Evolutionary conservation across 2,329 filamentous ascomycete species (phyloP).

Genomic region (Sporothrix schenckii): DNA sequence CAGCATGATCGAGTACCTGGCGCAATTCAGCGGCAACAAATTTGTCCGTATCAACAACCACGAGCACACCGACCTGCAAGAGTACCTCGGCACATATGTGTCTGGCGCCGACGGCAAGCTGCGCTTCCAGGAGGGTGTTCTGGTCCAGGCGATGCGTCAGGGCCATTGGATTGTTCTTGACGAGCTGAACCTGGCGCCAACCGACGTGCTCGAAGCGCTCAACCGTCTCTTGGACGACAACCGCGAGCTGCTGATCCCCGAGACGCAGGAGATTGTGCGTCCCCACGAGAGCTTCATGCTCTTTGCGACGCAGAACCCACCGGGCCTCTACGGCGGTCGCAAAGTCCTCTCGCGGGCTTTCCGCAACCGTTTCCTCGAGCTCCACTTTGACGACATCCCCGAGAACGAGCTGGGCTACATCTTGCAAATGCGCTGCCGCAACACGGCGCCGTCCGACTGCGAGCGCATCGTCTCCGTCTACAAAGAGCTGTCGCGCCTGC

Average conservation of each 20-base stretch:
- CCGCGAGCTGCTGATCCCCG: constrained; percentile 89
- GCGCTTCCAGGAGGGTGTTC: constrained; percentile 86
- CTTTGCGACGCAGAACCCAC: constrained; percentile 96
- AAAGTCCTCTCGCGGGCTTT: constrained; percentile 94
- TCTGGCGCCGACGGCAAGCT: constrained; percentile 84
- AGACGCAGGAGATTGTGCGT: constrained; percentile 90
- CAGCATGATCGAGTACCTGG: constrained; percentile 98
- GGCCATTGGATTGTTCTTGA: constrained; percentile 98
- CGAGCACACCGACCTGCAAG: constrained; percentile 96
- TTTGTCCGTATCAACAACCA: constrained; percentile 99
- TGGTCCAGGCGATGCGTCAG: constrained; percentile 88
- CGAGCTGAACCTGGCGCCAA: constrained; percentile 94
- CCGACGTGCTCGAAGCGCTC: constrained; percentile 92
- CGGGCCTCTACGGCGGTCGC: constrained; percentile 90
- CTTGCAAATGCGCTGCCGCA: constrained; percentile 81
- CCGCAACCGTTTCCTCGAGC: constrained; percentile 91
- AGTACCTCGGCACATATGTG: constrained; percentile 93
- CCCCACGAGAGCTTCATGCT: constrained; percentile 97
- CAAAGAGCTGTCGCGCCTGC: constrained; percentile 82
- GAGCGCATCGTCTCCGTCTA: constrained; percentile 91
- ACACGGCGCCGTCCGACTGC: constrained; percentile 87
- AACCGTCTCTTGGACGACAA: constrained; percentile 97
- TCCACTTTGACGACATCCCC: constrained; percentile 98
- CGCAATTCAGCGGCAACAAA: constrained; percentile 94
- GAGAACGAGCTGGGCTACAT: constrained; percentile 93